Conservation (phyloP, 495 filamentous ascomycete genomes). For the Aspergillus wentii region DNA sequence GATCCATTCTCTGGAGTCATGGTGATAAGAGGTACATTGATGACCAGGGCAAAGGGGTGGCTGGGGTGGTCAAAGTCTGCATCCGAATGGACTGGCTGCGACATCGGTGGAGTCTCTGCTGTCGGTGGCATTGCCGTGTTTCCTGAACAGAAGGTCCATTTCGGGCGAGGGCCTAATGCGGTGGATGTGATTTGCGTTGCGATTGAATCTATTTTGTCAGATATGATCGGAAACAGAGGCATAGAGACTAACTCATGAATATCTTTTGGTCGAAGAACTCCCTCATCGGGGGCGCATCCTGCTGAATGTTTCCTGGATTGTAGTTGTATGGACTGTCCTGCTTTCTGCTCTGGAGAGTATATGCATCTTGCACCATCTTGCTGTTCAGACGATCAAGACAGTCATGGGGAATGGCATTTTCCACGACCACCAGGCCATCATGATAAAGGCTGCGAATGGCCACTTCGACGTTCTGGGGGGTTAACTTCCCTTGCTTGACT, state of each 20-base stretch:
- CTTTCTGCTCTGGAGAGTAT: conserved; percentile 31
- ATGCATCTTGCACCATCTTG: conserved; percentile 49
- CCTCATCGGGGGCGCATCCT: conserved; percentile 40
- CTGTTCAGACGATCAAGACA: conserved; percentile 43
- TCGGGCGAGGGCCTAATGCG: conserved; percentile 42
- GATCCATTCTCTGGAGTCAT: conserved; percentile 52
- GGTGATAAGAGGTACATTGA: conserved; percentile 49
- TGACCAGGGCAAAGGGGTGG: conserved; percentile 49
- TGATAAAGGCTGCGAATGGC: conserved; percentile 41
- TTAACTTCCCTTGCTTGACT: conserved; percentile 14
- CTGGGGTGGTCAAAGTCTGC: conserved; percentile 51
- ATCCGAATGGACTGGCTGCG: conserved; percentile 52
- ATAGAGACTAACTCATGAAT: conserved; percentile 34
- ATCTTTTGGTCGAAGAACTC: conserved; percentile 36
- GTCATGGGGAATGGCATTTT: conserved; percentile 38
- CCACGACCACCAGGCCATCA: conserved; percentile 50
- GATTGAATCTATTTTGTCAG: conserved; percentile 33
- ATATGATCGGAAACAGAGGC: neutral
- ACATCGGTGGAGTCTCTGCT: conserved; percentile 24
- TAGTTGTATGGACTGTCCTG: conserved; percentile 48
- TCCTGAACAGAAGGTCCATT: conserved; percentile 49
- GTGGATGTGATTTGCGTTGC: conserved; percentile 47
- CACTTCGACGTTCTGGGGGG: conserved; percentile 39
- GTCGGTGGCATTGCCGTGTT: conserved; percentile 48
- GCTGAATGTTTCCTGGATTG: conserved; percentile 49